Base-by-base conservation (phyloP, 257 asterid genomes). In the Orobanche coerulescens region DNA sequence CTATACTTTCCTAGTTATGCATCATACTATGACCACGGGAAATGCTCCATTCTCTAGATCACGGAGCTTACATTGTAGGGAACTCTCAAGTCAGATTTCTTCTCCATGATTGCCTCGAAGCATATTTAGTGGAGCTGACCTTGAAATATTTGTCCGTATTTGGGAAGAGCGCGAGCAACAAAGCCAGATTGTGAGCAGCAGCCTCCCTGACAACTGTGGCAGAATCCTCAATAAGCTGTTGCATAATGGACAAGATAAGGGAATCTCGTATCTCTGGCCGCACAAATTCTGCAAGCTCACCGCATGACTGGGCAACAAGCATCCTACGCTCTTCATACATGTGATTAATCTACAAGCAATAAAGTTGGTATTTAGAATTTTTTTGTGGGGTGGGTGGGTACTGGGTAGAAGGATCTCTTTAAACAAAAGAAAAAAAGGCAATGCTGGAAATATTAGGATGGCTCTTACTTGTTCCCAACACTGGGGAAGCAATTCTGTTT, bases 101-200 rank as follows among this genome's bases (percentile, higher is more conserved):
- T 84, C 95, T 81, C 95, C 97, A 78, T 82, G 97, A 86, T 88
- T 84, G 90, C 97, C 96, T 82, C 83, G 94, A 89, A 89, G 94
- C 97, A 84, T 82, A 81, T 89, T 75, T 86, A 93, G 98, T 86
- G 98, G 84, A 91, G 97, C 96, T 93, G 97, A 93, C 99, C 99
- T 93, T 93, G 96, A 87, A 81, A 93, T 93, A 89, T 93, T 93
- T 93, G 77, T 89, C 97, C 53, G 79, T 74, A 73, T 85, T 93
- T 75, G 95, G 98, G 84, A 93, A 86, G 86, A 89, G 94, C 8
- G 84, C 89, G 75, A 89, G 84, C 89, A 93, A 80, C 88, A 93
- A 77, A 61, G 99, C 96, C 79, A 93, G 87, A 68, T 93, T 93
- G 78, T 83, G 88, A 61, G 97, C 92, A 56, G 98, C 88, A 67